These are phyloP conservation scores for Debaryomyces nepalensis DNA, from an alignment of 1,139 yeast genomes.

Conservation along the genomic window DNA sequence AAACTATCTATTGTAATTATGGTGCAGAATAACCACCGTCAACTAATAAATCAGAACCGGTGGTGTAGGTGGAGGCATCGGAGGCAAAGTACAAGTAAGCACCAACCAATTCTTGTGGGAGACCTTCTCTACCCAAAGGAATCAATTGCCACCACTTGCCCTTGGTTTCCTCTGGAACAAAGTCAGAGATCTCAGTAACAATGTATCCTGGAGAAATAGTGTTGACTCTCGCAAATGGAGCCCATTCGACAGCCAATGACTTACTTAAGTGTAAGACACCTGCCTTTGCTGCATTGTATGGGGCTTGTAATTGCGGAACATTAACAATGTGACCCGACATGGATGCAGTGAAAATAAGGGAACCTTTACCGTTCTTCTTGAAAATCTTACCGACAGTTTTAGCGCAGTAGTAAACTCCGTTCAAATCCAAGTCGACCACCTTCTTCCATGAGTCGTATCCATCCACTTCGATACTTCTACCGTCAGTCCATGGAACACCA, in stretches of 20 bases:
- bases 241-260: conserved; percentile 87
- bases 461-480: conserved; percentile 63
- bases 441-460: conserved; percentile 61
- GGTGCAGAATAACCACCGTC: conserved; percentile 80
- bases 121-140: conserved; percentile 81
- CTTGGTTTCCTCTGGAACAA: conserved; percentile 40
- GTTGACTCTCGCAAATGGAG: conserved; percentile 76
- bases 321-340: conserved; percentile 87
- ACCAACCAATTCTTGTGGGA: conserved; percentile 81
- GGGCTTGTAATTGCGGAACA: conserved; percentile 83
- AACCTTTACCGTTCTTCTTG: conserved; percentile 70
- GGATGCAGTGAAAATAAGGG: conserved; percentile 77
- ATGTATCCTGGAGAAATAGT: conserved; percentile 84
- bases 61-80: conserved; percentile 79
- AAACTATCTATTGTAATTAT: conserved; percentile 19
- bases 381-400: conserved; percentile 72
- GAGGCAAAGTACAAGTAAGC: conserved; percentile 80
- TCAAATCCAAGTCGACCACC: conserved; percentile 71
- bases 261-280: conserved; percentile 80
- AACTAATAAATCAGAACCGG: conserved; percentile 81
- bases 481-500: conserved; percentile 86
- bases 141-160: conserved; percentile 53
- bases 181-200: conserved; percentile 56
- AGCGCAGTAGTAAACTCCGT: conserved; percentile 79
- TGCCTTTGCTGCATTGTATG: conserved; percentile 86